These are phyloP conservation scores for Diaporthe batatas DNA, from an alignment of 2,329 filamentous ascomycete species.

Conservation along the genomic window DNA sequence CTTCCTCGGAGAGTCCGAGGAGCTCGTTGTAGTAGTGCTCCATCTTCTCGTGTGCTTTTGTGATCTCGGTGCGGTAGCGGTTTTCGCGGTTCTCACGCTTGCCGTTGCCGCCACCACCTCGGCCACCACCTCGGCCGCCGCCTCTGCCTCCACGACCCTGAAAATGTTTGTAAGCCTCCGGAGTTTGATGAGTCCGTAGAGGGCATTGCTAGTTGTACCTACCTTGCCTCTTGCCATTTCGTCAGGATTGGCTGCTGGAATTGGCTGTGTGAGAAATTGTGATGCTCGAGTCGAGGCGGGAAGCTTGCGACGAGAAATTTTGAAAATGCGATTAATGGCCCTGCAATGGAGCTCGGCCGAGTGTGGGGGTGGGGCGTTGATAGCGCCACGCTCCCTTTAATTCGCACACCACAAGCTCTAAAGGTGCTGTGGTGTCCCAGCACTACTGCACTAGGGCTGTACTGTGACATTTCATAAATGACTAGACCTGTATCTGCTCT, in stretches of 20 bases:
- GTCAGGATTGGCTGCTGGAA: conserved; percentile 25
- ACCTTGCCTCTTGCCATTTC: conserved; percentile 28
- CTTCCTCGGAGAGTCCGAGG: conserved; percentile 80
- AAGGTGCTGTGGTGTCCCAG: too few relatives aligned
- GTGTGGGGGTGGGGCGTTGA: conserved; percentile 28
- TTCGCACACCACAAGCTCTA: conserved; percentile 3
- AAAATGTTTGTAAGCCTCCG: not conserved
- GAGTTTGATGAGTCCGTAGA: too few relatives aligned
- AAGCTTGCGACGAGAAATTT: conserved; percentile 31
- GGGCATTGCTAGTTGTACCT: not conserved
- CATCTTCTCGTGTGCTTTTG: conserved; percentile 86
- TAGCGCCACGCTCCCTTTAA: not conserved
- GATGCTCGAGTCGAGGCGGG: not conserved
- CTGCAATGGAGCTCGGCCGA: not conserved
- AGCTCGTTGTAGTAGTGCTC: conserved; percentile 88
- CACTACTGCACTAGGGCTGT: not conserved
- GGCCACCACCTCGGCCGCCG: conserved; percentile 43
- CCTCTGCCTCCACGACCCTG: conserved; percentile 38
- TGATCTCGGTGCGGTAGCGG: conserved; percentile 68
- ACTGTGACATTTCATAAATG: not conserved
- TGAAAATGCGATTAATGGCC: conserved; percentile 23
- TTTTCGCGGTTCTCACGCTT: conserved; percentile 59
- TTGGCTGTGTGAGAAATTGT: conserved; percentile 22
- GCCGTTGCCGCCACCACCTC: conserved; percentile 51
- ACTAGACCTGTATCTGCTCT: too few relatives aligned